These are phyloP conservation scores for Ocimum tenuiflorum DNA, from an alignment of 257 asterid genomes.

Conservation along the genomic window DNA sequence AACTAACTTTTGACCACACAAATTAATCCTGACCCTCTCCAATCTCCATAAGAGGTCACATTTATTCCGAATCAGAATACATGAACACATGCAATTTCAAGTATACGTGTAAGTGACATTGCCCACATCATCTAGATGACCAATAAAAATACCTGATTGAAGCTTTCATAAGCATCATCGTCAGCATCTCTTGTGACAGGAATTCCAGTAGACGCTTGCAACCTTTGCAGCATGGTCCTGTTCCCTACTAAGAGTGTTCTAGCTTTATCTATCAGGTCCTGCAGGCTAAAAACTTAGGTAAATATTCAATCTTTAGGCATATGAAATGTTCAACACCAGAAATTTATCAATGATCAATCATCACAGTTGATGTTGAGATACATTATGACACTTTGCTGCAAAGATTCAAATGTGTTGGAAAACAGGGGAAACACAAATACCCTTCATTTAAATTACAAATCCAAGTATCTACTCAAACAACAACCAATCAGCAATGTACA, in stretches of 20 bases:
- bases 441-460: neutral
- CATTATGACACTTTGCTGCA: neutral
- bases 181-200: slow-evolving; percentile 48
- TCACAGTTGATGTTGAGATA: neutral
- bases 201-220: slow-evolving; percentile 59
- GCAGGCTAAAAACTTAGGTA: slow-evolving; percentile 16
- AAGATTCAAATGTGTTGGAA: neutral
- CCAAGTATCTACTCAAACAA: slow-evolving; percentile 4
- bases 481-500: neutral
- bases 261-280: slow-evolving; percentile 92
- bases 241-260: slow-evolving; percentile 72
- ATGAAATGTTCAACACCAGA: neutral
- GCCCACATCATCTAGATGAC: neutral
- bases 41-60: neutral
- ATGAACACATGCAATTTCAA: neutral
- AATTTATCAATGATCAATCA: neutral
- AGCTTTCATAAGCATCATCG: slow-evolving; percentile 55
- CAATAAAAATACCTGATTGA: slow-evolving; percentile 53
- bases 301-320: neutral
- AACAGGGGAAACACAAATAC: neutral
- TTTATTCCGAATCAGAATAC: neutral
- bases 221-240: slow-evolving; percentile 59
- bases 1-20: neutral
- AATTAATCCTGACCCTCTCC: too few species aligned
- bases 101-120: neutral